Base-by-base conservation (phyloP, 495 filamentous ascomycete genomes). In the Xylaria palmicola region DNA sequence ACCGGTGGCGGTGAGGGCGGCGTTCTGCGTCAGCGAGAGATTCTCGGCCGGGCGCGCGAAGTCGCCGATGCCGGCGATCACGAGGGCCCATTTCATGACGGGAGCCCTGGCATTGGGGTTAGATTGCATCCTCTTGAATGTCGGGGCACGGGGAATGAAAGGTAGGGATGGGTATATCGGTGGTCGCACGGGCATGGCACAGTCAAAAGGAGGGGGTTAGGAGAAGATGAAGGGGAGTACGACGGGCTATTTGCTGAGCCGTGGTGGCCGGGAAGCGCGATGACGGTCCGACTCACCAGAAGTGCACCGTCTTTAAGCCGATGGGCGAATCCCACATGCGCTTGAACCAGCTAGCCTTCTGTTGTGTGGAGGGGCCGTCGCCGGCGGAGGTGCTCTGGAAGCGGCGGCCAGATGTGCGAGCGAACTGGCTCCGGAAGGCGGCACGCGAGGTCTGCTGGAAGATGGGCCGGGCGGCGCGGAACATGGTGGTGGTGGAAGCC, bases 1-100 rank as follows among this genome's bases (percentile, higher is more conserved):
- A 54, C 94, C 94, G n/a, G 94, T 98, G 54, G 84, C 82, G 62
- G 86, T 91, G 40, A 98, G 84, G 26, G 94, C 94, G 45, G 75
- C 75, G 78, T 98, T 98, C 77, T 97, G 93, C 15, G 89, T 91
- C 17, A 97, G 79, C 32, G 93, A 97, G 62, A 98, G 90, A 72
- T 88, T 88, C 72, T 93, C 90, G 45, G 90, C 90, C n/a, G 94
- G 94, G 60, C 94, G 92, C 59, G 85, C 82, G 75, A 98, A 90
- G 79, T 98, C 94, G 64, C 90, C 85, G 76, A 95, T 83, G 72
- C 94, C 94, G 60, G 95, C 90, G 62, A 98, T 80, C 74, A 97
- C 94, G 64, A 98, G 76, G 64, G 79, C 84, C 94, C 94, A 98
- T 88, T 97, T 98, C 90, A 97, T 96, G 34, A 98, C 86, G 30